Evolutionary conservation across 495 filamentous ascomycete genomes (phyloP), one percentile per base, ranked within the genome.

Genomic region (Penicillium bovifimosum): DNA sequence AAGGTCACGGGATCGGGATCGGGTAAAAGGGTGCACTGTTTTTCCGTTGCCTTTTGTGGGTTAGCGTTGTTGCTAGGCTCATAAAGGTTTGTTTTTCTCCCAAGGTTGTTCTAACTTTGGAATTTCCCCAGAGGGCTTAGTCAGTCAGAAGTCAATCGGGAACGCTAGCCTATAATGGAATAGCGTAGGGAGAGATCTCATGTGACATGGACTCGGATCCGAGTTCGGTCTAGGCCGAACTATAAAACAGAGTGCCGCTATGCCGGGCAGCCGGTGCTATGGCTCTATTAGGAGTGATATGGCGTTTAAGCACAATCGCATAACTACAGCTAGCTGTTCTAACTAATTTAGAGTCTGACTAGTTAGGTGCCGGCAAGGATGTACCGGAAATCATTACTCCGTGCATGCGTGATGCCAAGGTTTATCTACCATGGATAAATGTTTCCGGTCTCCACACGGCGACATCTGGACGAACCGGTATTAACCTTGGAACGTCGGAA

Each of bases 1-100:
- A 42, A 41, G 34, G 29, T 62, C 60, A 62, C 60, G 53, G 50
- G 60, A 53, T 24, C n/a, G n/a, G n/a, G n/a, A n/a, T 48, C 8
- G 11, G 35, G n/a, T 17, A 32, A 32, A 35, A 50, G 52, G 52
- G 36, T 17, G 29, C 29, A 48, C 53, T 56, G 36, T 60, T 56
- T 57, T 57, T 47, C 46, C 54, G 42, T 45, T 54, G 2, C 52
- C 40, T 40, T 32, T 39, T 39, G 45, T 7, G 50, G 53, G 4
- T 39, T 60, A 54, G 58, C 47, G 38, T 33, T 3, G 16, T 35
- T 50, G 48, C 48, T 35, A 27, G 48, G 47, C 31, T 14, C 29
- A 41, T 17, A 16, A 13, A 7, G 13, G 6, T 20, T 41, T 9
- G 20, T 27, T 41, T 41, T 7, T 29, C 44, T 43, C 40, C 55